Evolutionary conservation across 805 yeast genomes (phyloP).

Genomic region (Wickerhamiella domercqiae): DNA sequence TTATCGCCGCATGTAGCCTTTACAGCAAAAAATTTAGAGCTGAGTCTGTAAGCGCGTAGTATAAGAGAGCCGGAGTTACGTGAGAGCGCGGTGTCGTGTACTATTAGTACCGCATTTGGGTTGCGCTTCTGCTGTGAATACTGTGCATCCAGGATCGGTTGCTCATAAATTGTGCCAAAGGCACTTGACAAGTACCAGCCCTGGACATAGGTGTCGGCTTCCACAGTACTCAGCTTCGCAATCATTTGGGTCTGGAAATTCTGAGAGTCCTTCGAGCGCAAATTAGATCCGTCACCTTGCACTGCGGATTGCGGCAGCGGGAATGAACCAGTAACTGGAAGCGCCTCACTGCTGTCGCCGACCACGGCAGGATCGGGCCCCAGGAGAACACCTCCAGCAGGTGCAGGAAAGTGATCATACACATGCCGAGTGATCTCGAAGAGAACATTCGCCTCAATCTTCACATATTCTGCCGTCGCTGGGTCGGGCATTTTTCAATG

Average conservation of each 20-base stretch:
- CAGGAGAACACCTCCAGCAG: slow-evolving; percentile 18
- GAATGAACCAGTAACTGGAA: slow-evolving; percentile 29
- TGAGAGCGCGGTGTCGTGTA: slow-evolving; percentile 52
- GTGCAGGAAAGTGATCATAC: slow-evolving; percentile 16
- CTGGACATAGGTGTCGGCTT: slow-evolving; percentile 51
- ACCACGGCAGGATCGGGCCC: slow-evolving; percentile 12
- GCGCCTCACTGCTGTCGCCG: slow-evolving; percentile 4
- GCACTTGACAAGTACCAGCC: slow-evolving; percentile 71
- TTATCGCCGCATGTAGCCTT: slow-evolving; percentile 26
- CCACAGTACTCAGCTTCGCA: slow-evolving; percentile 43
- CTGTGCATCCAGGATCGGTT: slow-evolving; percentile 48
- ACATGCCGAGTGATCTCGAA: slow-evolving; percentile 18
- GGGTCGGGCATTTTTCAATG: background rate
- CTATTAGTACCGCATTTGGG: slow-evolving; percentile 37
- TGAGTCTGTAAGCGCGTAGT: slow-evolving; percentile 54
- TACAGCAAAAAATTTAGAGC: slow-evolving; percentile 42
- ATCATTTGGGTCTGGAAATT: slow-evolving; percentile 56
- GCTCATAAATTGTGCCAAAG: slow-evolving; percentile 55
- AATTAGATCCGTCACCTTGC: slow-evolving; percentile 48
- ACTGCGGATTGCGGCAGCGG: slow-evolving; percentile 41
- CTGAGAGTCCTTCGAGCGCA: slow-evolving; percentile 45
- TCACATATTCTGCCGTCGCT: slow-evolving; percentile 7
- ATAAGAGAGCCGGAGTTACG: slow-evolving; percentile 41
- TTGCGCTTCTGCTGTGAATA: slow-evolving; percentile 46
- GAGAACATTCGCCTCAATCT: slow-evolving; percentile 17